Conservation (phyloP, 2,329 filamentous ascomycete genomes). For the Fusarium nisikadoi region DNA sequence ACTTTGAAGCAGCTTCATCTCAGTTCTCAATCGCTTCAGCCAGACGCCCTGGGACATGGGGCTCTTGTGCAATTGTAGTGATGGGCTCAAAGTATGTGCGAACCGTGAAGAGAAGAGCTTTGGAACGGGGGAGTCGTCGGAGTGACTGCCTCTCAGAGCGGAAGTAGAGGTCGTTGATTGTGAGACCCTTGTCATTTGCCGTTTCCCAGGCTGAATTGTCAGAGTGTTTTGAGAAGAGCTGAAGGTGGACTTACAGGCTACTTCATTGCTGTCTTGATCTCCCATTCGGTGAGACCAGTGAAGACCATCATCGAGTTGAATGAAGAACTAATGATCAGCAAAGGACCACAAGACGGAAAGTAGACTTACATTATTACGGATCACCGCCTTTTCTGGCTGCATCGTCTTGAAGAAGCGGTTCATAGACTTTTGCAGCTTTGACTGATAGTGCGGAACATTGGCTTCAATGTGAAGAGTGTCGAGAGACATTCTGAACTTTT, state of each 20-base stretch:
- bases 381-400: slow-evolving; percentile 26
- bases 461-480: slow-evolving; percentile 37
- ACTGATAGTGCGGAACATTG: slow-evolving; percentile 29
- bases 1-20: slow-evolving; percentile 21
- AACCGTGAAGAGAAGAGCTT: slow-evolving; percentile 22
- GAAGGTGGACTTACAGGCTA: slow-evolving; percentile 1
- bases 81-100: slow-evolving; percentile 35
- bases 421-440: slow-evolving; percentile 33
- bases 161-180: slow-evolving; percentile 30
- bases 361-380: slow-evolving; percentile 24
- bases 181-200: slow-evolving; percentile 11
- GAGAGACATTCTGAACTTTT: slow-evolving; percentile 36
- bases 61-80: slow-evolving; percentile 20
- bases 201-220: slow-evolving; percentile 27
- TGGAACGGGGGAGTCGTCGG: slow-evolving; percentile 27
- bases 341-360: accelerated
- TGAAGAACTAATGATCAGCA: slow-evolving; percentile 22
- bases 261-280: slow-evolving; percentile 11
- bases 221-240: accelerated
- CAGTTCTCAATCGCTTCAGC: slow-evolving; percentile 31
- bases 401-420: slow-evolving; percentile 33
- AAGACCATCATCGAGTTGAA: slow-evolving; percentile 33
- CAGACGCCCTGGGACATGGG: slow-evolving; percentile 23
- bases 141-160: slow-evolving; percentile 35
- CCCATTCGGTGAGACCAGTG: slow-evolving; percentile 39